Percentiles rank a stretch among this genome's conserved stretches.
phyloP scores from a whole-genome alignment of 176 grass and related monocot genomes.

The Triticum urartu region DNA sequence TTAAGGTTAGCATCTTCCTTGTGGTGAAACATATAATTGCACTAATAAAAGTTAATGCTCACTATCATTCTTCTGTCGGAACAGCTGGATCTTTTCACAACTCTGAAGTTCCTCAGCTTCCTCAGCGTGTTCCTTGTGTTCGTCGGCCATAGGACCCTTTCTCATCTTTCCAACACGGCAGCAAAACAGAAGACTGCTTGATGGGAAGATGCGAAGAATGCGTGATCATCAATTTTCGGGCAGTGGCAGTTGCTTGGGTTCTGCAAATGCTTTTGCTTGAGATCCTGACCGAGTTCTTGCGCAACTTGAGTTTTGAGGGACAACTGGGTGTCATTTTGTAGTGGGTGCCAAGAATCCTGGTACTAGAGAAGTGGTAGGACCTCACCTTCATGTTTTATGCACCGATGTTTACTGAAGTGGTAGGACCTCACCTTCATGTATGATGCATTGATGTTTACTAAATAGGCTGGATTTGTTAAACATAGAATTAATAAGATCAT shows the following conservation, averaged over 20 bases:
- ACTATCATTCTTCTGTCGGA: constrained; percentile 15
- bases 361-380: constrained; percentile 41
- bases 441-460: constrained; percentile 28
- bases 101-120: constrained; percentile 72
- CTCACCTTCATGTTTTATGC: constrained; percentile 38
- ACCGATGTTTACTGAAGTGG: constrained; percentile 15
- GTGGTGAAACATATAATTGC: neutral
- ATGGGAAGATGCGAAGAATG: constrained; percentile 20
- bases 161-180: constrained; percentile 47
- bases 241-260: neutral
- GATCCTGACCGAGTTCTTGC: constrained; percentile 31
- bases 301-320: constrained; percentile 38
- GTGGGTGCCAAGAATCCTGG: constrained; percentile 10
- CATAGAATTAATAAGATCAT: constrained; percentile 32
- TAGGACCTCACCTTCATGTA: constrained; percentile 41
- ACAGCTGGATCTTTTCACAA: constrained; percentile 98
- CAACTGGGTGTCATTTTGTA: constrained; percentile 24
- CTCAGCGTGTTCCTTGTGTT: constrained; percentile 65
- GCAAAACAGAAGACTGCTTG: constrained; percentile 87
- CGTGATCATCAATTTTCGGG: constrained; percentile 13
- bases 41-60: neutral
- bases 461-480: constrained; percentile 31
- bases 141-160: constrained; percentile 81
- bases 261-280: neutral
- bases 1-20: constrained; percentile 58